Evolutionary conservation across 257 asterid species (phyloP).

Genomic region (Solanum bukasovii): DNA sequence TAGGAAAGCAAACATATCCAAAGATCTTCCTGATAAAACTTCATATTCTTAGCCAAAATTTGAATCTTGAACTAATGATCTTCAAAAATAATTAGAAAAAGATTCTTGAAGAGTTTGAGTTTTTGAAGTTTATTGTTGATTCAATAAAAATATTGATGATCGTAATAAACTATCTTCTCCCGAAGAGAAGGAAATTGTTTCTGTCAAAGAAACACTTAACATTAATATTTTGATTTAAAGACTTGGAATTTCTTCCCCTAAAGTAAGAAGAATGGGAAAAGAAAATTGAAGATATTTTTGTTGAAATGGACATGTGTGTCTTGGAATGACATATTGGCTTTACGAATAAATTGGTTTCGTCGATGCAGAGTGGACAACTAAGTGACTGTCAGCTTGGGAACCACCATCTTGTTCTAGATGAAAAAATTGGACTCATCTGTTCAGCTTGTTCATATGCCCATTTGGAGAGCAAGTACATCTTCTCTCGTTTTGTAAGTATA

Average conservation of each 20-base stretch:
- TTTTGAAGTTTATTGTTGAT: conserved; percentile 3
- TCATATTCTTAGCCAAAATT: not conserved
- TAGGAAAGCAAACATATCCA: not conserved
- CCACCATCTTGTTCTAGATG: conserved; percentile 38
- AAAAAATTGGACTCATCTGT: conserved; percentile 52
- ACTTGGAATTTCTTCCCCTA: conserved; percentile 12
- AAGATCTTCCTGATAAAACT: not conserved
- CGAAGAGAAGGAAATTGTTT: conserved; percentile 1
- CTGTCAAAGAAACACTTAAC: conserved; percentile 19
- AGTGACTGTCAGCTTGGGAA: conserved; percentile 26
- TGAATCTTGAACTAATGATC: no score
- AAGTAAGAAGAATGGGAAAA: conserved; percentile 36
- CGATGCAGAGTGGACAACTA: not conserved
- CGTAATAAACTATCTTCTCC: not conserved
- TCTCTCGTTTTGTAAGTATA: conserved; percentile 51
- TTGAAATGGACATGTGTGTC: conserved; percentile 31
- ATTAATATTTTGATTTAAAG: conserved; percentile 41
- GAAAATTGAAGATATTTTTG: conserved; percentile 36
- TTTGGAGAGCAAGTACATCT: conserved; percentile 37
- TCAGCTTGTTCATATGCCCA: conserved; percentile 22
- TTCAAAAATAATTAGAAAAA: not conserved
- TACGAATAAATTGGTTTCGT: not conserved
- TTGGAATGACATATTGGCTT: conserved; percentile 11
- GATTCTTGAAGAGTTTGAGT: not conserved
- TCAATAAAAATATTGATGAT: conserved; percentile 14